Percentiles rank a stretch among this genome's conserved stretches.
phyloP scores from a whole-genome alignment of 441 rosid genomes.

The Pelargonium fulgidum region DNA sequence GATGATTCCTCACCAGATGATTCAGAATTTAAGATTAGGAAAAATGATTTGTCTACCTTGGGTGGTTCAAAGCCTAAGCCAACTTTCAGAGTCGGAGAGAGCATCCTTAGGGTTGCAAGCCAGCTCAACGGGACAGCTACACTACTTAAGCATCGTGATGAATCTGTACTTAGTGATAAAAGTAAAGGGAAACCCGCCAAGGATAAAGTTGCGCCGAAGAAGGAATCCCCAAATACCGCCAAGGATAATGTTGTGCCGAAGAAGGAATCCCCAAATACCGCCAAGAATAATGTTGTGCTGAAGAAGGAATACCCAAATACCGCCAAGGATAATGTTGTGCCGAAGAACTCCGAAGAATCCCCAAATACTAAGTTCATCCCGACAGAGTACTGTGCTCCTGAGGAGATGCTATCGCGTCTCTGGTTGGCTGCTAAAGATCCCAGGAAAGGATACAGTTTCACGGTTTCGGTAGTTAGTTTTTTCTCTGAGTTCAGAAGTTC shows the following conservation, averaged over 20 bases:
- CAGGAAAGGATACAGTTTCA: constrained; percentile 21
- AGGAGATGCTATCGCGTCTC: constrained; percentile 35
- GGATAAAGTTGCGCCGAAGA: constrained; percentile 9
- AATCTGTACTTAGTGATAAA: neutral
- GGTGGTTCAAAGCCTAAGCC: constrained; percentile 23
- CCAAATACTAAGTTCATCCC: constrained; percentile 18
- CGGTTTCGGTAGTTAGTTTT: constrained; percentile 27
- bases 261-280: constrained; percentile 22
- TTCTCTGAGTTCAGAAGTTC: constrained; percentile 42
- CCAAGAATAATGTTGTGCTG: constrained; percentile 10
- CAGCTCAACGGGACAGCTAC: constrained; percentile 43
- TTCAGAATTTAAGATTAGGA: constrained; percentile 27
- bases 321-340: constrained; percentile 9
- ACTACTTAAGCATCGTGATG: constrained; percentile 27
- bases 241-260: constrained; percentile 7
- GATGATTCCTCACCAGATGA: constrained; percentile 16
- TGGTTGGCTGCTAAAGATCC: constrained; percentile 34
- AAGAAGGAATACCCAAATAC: constrained; percentile 18
- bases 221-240: constrained; percentile 18
- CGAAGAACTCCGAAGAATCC: constrained; percentile 20
- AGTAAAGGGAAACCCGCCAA: constrained; percentile 3
- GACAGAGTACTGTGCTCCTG: constrained; percentile 27
- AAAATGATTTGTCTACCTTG: constrained; percentile 20
- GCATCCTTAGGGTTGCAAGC: constrained; percentile 57
- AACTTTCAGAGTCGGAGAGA: constrained; percentile 53